Evolutionary conservation across 129 eudicot genomes (phyloP), one percentile per base, ranked within the genome.

Genomic region (Deinandra increscens): DNA sequence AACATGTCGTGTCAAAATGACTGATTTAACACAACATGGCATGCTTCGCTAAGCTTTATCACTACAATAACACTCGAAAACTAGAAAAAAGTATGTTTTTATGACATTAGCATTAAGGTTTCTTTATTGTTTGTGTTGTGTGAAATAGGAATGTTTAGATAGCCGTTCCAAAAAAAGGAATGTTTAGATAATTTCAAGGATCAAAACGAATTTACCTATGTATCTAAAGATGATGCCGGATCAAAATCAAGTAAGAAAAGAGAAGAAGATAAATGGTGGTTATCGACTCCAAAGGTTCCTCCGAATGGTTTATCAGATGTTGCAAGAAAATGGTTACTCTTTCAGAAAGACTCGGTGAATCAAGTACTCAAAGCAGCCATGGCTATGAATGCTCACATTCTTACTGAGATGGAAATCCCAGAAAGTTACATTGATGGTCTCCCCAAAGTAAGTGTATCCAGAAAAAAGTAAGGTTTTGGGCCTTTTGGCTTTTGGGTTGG

Each of bases 331-430:
- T 94, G 97, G 97, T 60, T 94, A 71, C 84, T 75, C 8, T 80
- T 74, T 63, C 97, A 94, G 64, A 94, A 87, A 85, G 97, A 94
- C 68, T 87, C 99, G 0, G 97, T 82, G 6, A 85, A 85, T 74
- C 99, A 94, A 87, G 96, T 94, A 34, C 95, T 80, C 11, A 89
- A 94, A 83, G 99, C 99, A 53, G 87, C 99, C 51, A 80, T 89
- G 94, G 99, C 99, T 13, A 94, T 90, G 77, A 94, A 94, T 53
- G 86, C 99, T 20, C 97, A 94, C 81, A 84, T 83, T 38, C 64
- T 94, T 26, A 51, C 90, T 15, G 94, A 94, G 62, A 94, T 94
- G 97, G 96, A 87, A 72, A 82, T 90, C 39, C 99, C 99, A 0
- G 97, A 90, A 67, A 85, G 64, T 73, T 94, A 94, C 82, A 87